Conservation (phyloP, 371 early-diverging fungal genomes). For the Synchytrium microbalum region DNA sequence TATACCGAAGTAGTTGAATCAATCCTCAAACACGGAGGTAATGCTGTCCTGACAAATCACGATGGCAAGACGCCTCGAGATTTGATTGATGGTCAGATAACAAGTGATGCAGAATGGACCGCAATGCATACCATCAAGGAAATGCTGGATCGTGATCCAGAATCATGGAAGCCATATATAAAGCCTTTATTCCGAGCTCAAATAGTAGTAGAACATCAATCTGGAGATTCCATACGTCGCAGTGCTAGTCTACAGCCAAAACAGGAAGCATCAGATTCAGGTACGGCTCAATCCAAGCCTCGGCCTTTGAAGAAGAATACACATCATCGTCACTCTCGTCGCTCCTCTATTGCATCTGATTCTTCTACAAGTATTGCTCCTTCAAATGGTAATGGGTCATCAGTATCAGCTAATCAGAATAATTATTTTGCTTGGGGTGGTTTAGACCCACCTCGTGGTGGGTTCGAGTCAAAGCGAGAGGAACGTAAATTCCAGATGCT, state of each 20-base stretch:
- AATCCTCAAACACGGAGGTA: constrained; percentile 46
- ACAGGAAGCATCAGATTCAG: background rate
- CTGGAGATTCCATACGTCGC: background rate
- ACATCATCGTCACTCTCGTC: background rate
- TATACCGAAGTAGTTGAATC: constrained; percentile 34
- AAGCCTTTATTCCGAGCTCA: constrained; percentile 2
- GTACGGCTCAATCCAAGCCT: no score
- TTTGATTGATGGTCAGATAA: constrained; percentile 27
- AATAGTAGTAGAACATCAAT: constrained; percentile 1
- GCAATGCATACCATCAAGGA: background rate
- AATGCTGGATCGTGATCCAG: constrained; percentile 7
- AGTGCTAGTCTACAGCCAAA: background rate
- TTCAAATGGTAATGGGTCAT: background rate
- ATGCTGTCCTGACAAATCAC: constrained; percentile 26
- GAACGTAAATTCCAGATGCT: constrained; percentile 29
- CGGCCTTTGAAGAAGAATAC: background rate
- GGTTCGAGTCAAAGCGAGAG: constrained; percentile 29
- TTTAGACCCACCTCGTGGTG: constrained; percentile 19
- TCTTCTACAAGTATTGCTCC: background rate
- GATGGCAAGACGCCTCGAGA: constrained; percentile 25
- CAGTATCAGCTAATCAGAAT: background rate
- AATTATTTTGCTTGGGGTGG: constrained; percentile 32
- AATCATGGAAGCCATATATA: constrained; percentile 2
- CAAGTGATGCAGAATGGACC: constrained; percentile 6
- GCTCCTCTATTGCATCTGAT: background rate